A percentile compares a stretch with the other conserved stretches of the same genome.
These are phyloP conservation scores for Podaxis rugospora DNA, from an alignment of 768 basidiomycete species.

Conservation along the genomic window DNA sequence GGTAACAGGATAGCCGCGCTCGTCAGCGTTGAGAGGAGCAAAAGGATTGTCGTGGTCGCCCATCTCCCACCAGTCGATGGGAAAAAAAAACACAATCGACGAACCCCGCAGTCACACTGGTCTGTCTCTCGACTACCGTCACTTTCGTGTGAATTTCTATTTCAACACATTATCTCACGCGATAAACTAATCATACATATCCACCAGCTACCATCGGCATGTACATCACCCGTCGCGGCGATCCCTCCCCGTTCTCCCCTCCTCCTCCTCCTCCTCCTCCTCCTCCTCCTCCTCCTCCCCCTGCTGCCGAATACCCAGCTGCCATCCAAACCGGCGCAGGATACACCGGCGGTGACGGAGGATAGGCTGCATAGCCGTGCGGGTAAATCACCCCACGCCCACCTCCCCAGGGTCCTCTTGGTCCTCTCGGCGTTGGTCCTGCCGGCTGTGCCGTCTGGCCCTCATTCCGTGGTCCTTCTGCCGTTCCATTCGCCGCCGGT, in stretches of 20 bases:
- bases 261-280: no score
- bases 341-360: not conserved
- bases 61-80: not conserved
- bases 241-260: not conserved
- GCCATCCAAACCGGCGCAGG: not conserved
- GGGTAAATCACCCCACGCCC: not conserved
- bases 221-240: not conserved
- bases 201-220: conserved; percentile 3
- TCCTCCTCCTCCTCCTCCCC: not conserved
- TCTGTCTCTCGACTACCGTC: not conserved
- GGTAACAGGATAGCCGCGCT: not conserved
- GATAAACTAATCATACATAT: no score
- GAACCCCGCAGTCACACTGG: not conserved
- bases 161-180: not conserved
- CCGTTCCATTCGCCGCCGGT: not conserved
- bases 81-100: not conserved
- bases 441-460: not conserved
- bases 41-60: not conserved
- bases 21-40: not conserved
- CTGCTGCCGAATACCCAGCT: not conserved
- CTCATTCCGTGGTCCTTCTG: not conserved
- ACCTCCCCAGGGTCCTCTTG: not conserved
- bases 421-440: not conserved
- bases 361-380: conserved; percentile 3
- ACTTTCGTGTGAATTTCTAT: not conserved